A percentile compares a stretch with the other conserved stretches of the same genome.
Conservation (phyloP, 176 grass and related monocot genomes). For the Phragmites australis region DNA sequence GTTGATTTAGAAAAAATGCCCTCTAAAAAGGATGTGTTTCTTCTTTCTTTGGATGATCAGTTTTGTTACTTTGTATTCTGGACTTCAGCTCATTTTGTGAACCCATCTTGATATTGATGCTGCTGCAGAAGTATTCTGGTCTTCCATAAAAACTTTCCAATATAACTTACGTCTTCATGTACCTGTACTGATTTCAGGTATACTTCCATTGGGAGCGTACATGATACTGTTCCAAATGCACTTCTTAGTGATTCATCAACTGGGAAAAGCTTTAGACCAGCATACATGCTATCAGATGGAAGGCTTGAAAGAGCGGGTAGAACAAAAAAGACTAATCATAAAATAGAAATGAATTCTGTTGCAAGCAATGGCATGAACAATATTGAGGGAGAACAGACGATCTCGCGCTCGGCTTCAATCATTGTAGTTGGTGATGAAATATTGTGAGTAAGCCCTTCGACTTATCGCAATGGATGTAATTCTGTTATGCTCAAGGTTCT, state of each 20-base stretch:
- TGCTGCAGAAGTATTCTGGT: background rate
- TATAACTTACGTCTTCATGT: slow-evolving; percentile 33
- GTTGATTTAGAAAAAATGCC: slow-evolving; percentile 1
- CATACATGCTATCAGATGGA: slow-evolving; percentile 95
- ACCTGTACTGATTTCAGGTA: slow-evolving; percentile 55
- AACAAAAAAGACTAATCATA: slow-evolving; percentile 69
- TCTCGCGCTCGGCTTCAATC: slow-evolving; percentile 67
- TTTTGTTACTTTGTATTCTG: background rate
- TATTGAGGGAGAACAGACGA: slow-evolving; percentile 35
- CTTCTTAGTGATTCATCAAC: slow-evolving; percentile 70
- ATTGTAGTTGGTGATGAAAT: slow-evolving; percentile 87
- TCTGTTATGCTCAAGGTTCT: background rate
- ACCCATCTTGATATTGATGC: background rate
- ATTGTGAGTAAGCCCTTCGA: slow-evolving; percentile 72
- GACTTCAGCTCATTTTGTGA: slow-evolving; percentile 22
- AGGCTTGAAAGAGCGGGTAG: slow-evolving; percentile 96
- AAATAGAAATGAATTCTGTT: slow-evolving; percentile 44
- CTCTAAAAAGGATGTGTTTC: background rate
- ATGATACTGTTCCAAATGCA: slow-evolving; percentile 97
- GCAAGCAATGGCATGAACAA: slow-evolving; percentile 58
- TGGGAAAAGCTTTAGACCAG: slow-evolving; percentile 86
- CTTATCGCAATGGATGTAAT: slow-evolving; percentile 26
- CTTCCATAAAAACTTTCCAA: slow-evolving; percentile 6
- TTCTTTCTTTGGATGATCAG: background rate
- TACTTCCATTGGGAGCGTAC: slow-evolving; percentile 98